Percentiles rank a stretch among this genome's conserved stretches.
phyloP scores from a whole-genome alignment of 2,329 filamentous ascomycete species.

The Hypoxylon sp. region DNA sequence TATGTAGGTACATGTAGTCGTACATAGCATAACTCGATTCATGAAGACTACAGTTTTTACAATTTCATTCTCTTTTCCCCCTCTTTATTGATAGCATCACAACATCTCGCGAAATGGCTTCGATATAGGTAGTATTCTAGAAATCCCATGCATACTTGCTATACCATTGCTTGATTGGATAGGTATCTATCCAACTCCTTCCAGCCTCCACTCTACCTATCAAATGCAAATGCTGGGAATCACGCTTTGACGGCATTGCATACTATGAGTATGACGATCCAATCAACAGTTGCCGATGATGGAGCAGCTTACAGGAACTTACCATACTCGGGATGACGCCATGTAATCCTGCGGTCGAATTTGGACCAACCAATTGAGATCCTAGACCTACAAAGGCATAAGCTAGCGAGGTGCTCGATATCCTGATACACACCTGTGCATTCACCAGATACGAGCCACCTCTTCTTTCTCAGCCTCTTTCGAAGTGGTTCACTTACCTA shows the following conservation, averaged over 20 bases:
- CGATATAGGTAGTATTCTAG: conserved; percentile 22
- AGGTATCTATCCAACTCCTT: conserved; percentile 3
- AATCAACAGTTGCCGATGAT: conserved; percentile 30
- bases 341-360: conserved; percentile 34
- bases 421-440: neutral
- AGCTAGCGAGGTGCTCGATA: neutral
- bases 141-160: neutral
- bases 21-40: too few species aligned
- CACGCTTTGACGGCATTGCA: conserved; percentile 36
- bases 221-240: conserved; percentile 13
- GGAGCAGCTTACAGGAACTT: conserved; percentile 18
- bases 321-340: conserved; percentile 35
- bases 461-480: conserved; percentile 26
- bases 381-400: conserved; percentile 7
- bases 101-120: conserved; percentile 31
- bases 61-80: neutral
- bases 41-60: neutral
- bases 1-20: too few species aligned
- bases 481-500: neutral
- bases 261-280: conserved; percentile 30
- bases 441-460: conserved; percentile 1
- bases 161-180: neutral
- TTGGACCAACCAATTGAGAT: conserved; percentile 25
- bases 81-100: neutral
- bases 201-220: conserved; percentile 24